Evolutionary conservation across 1,139 yeast species (phyloP).

Genomic region (Candida tetrigidarum): DNA sequence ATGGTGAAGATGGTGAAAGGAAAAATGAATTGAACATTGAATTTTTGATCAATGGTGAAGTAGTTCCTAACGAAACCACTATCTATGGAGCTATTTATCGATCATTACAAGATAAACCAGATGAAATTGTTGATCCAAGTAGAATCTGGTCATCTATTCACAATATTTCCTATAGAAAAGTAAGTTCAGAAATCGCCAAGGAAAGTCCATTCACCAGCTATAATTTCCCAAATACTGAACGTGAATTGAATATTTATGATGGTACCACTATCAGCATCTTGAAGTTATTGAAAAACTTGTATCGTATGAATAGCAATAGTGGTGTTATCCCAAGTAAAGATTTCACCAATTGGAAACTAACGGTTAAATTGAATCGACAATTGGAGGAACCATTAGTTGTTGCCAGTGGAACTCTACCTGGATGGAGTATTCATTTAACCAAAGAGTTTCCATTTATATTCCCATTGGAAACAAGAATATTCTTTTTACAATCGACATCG

Average conservation of each 20-base stretch:
- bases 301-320: slow-evolving; percentile 44
- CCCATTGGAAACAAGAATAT: slow-evolving; percentile 80
- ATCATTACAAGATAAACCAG: slow-evolving; percentile 44
- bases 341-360: slow-evolving; percentile 79
- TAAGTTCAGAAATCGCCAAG: slow-evolving; percentile 19
- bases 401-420: slow-evolving; percentile 86
- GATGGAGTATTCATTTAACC: slow-evolving; percentile 80
- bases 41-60: slow-evolving; percentile 64
- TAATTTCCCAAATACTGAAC: slow-evolving; percentile 29
- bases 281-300: slow-evolving; percentile 57
- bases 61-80: slow-evolving; percentile 70
- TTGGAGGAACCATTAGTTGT: slow-evolving; percentile 89
- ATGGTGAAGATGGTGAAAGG: slow-evolving; percentile 15
- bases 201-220: slow-evolving; percentile 21
- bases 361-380: slow-evolving; percentile 87
- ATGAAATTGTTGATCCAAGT: slow-evolving; percentile 50
- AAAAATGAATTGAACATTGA: slow-evolving; percentile 43
- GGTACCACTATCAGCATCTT: slow-evolving; percentile 53
- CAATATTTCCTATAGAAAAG: slow-evolving; percentile 54
- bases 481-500: slow-evolving; percentile 84
- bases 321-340: slow-evolving; percentile 39
- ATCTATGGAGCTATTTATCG: slow-evolving; percentile 79
- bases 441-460: slow-evolving; percentile 79
- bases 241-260: slow-evolving; percentile 44
- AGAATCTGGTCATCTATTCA: slow-evolving; percentile 63